phyloP scores from a whole-genome alignment of 2,329 filamentous ascomycete genomes.

The Sporothrix humicola region DNA sequence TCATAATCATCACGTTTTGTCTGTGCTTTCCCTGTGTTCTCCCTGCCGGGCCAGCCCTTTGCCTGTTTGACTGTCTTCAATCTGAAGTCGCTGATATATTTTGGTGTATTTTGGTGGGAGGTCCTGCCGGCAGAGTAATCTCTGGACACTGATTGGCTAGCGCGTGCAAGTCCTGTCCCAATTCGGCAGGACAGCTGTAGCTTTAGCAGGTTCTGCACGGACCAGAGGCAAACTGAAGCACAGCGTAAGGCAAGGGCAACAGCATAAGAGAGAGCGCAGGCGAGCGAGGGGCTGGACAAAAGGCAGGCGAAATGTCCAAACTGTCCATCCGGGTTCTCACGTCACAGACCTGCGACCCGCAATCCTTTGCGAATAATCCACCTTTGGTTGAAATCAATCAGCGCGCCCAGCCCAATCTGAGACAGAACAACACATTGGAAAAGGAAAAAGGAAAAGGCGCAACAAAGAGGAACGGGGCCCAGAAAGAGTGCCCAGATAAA shows the following conservation, averaged over 20 bases:
- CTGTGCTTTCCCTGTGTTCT: background rate
- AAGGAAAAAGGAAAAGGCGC: background rate
- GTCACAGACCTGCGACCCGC: background rate
- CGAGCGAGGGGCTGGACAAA: background rate
- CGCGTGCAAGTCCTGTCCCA: conserved; percentile 20
- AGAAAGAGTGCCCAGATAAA: background rate
- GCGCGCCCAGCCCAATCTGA: conserved; percentile 1
- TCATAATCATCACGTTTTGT: background rate
- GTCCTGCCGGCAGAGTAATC: background rate
- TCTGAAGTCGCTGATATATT: background rate
- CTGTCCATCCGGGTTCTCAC: conserved; percentile 33
- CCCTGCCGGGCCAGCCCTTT: background rate
- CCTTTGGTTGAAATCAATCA: background rate
- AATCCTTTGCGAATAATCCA: too few species aligned
- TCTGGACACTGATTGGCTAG: conserved; percentile 8
- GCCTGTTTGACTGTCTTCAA: background rate
- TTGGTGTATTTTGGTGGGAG: background rate
- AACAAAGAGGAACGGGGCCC: background rate
- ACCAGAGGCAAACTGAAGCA: background rate
- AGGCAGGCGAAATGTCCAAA: too few species aligned
- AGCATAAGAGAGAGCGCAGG: background rate
- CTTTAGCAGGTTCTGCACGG: background rate
- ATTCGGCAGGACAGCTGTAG: conserved; percentile 14
- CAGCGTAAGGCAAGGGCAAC: background rate
- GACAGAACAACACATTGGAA: background rate